Evolutionary conservation across 768 basidiomycete species (phyloP).

Genomic region (Boletus edulis): DNA sequence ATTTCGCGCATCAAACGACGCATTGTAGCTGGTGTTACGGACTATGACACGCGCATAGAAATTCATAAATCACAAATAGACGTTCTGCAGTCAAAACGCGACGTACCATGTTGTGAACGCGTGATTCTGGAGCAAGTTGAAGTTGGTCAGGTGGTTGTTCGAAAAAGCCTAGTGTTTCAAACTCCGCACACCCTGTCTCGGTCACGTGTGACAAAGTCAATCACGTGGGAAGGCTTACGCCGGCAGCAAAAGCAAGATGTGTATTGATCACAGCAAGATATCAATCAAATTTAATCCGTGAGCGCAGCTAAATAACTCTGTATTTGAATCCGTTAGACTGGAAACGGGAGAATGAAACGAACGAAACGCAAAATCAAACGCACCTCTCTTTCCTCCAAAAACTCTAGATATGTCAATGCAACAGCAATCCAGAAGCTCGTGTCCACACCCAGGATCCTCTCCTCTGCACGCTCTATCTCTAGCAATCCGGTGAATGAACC

Average conservation of each 20-base stretch:
- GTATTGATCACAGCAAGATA: slow-evolving; percentile 9
- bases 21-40: slow-evolving; percentile 55
- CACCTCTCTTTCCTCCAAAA: slow-evolving; percentile 76
- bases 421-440: slow-evolving; percentile 77
- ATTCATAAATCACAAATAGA: neutral
- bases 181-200: slow-evolving; percentile 19
- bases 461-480: slow-evolving; percentile 59
- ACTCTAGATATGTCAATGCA: slow-evolving; percentile 73
- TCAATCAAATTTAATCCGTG: slow-evolving; percentile 34
- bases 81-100: neutral
- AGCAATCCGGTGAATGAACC: slow-evolving; percentile 58
- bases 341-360: neutral
- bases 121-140: slow-evolving; percentile 5
- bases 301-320: slow-evolving; percentile 59
- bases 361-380: slow-evolving; percentile 22
- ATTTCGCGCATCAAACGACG: slow-evolving; percentile 90
- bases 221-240: slow-evolving; percentile 13
- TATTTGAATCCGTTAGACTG: slow-evolving; percentile 1
- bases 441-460: slow-evolving; percentile 62
- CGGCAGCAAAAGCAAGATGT: slow-evolving; percentile 7
- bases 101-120: slow-evolving; percentile 23
- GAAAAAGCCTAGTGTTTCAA: slow-evolving; percentile 24
- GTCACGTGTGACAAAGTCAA: slow-evolving; percentile 30
- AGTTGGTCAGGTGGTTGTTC: slow-evolving; percentile 8
- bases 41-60: slow-evolving; percentile 23